Base-by-base conservation (phyloP, 441 rosid species). In the Daphne laureola region DNA sequence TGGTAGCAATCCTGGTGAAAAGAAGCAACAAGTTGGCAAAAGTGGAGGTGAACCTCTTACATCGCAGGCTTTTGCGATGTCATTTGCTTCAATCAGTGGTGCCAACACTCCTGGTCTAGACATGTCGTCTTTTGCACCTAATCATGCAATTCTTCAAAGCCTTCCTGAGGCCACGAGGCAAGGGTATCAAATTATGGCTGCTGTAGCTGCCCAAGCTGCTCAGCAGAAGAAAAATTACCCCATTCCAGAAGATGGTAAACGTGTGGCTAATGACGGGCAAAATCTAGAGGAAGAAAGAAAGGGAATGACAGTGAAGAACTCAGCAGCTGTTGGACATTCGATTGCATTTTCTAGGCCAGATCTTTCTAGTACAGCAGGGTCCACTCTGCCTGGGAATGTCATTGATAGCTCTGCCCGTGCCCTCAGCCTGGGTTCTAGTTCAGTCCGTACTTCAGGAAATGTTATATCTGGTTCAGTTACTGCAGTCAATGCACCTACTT, bases 21-120 rank as follows among this genome's bases (percentile, higher is more conserved):
- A 79, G 94, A 86, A 83, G 62, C 64, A 63, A 35, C 74, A 78
- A 58, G 80, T 67, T 43, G 67, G 86, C 8, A 84, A 74, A 64
- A 66, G 82, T 43, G 90, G 86, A 43, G 69, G 62, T 36, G 99
- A 90, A 53, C 62, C 86, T 11, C 64, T 77, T 12, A 65, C 63
- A 0, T 72, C 96, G 42, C 97, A 76, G 66, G 79, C 96, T 59
- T 87, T 83, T 78, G 93, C 97, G 17, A 74, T 93, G 95, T 78
- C 98, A 14, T 85, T 87, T 75, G 73, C 87, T 16, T 69, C 96
- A 42, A 70, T 83, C 23, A 85, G 73, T 67, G 91, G 93, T 49
- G 68, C 82, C 14, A 66, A 76, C 54, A 59, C 75, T 58, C 71
- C 82, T 17, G 64, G 80, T 54, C 61, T 85, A 31, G 95, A 90